Conservation (phyloP, 805 yeast genomes). For the Saturnispora mendoncae region DNA sequence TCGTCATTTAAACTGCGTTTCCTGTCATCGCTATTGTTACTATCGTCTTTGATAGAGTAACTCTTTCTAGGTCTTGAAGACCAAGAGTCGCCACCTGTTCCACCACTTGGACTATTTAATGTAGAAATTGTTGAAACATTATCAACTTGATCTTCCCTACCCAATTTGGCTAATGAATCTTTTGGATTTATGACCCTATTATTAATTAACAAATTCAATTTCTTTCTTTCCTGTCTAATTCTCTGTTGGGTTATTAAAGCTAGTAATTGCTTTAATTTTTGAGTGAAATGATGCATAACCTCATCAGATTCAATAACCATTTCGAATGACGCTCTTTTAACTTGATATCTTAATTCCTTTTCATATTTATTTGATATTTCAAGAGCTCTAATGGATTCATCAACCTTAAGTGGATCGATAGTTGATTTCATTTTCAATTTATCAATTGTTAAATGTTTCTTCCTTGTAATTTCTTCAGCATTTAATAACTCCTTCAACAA, state of each 20-base stretch:
- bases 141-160: slow-evolving; percentile 56
- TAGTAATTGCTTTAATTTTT: slow-evolving; percentile 39
- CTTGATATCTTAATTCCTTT: slow-evolving; percentile 65
- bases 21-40: neutral
- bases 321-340: slow-evolving; percentile 76
- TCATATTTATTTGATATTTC: slow-evolving; percentile 74
- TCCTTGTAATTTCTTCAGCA: slow-evolving; percentile 67
- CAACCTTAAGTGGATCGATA: slow-evolving; percentile 80
- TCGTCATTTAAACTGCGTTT: slow-evolving; percentile 11
- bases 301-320: slow-evolving; percentile 67
- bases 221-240: slow-evolving; percentile 81
- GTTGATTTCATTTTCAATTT: slow-evolving; percentile 63
- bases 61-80: slow-evolving; percentile 26
- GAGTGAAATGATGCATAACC: slow-evolving; percentile 50
- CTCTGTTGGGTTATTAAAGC: slow-evolving; percentile 55
- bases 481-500: slow-evolving; percentile 80
- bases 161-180: slow-evolving; percentile 57
- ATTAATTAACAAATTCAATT: slow-evolving; percentile 60
- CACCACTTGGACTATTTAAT: no score
- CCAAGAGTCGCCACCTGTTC: slow-evolving; percentile 27
- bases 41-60: slow-evolving; percentile 2
- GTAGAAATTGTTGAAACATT: neutral
- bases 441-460: slow-evolving; percentile 62
- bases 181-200: slow-evolving; percentile 32
- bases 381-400: slow-evolving; percentile 74